A percentile compares a stretch with the other conserved stretches of the same genome.
Conservation (phyloP, 2,329 filamentous ascomycete species). For the Fusarium oxysporum region DNA sequence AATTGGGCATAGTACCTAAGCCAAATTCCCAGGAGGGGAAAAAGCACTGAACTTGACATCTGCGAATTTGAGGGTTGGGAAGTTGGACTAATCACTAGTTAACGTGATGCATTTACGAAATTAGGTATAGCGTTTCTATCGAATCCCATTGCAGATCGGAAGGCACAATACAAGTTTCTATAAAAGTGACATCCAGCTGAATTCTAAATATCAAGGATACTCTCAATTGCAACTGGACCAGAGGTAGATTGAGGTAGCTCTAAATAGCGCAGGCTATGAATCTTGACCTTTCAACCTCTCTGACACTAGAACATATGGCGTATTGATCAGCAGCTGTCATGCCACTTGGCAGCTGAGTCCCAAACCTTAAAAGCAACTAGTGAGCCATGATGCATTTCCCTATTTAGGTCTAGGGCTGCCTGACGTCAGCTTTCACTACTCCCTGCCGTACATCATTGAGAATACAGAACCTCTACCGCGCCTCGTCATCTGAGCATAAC, state of each 20-base stretch:
- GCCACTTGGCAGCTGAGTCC: background rate
- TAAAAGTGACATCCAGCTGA: rapidly evolving
- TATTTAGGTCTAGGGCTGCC: background rate
- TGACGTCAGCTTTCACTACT: background rate
- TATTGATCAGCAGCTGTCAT: background rate
- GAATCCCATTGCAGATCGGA: background rate
- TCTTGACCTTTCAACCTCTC: background rate
- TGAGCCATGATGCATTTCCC: background rate
- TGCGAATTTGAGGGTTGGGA: too few species aligned
- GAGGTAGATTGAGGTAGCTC: background rate
- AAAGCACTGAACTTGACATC: too few species aligned
- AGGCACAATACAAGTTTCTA: background rate
- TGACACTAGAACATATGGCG: background rate
- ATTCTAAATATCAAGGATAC: background rate
- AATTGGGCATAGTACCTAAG: too few species aligned
- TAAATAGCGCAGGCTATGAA: rapidly evolving
- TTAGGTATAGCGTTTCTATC: background rate
- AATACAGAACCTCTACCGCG: background rate
- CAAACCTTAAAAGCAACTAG: background rate
- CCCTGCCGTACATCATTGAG: background rate
- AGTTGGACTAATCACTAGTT: too few species aligned
- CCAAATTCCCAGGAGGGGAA: too few species aligned
- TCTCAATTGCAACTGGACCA: rapidly evolving
- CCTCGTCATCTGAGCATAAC: rapidly evolving
- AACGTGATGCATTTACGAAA: background rate